A percentile compares a stretch with the other conserved stretches of the same genome.
Evolutionary conservation across 768 basidiomycete genomes (phyloP).

Genomic region (Rhizopogon vinicolor): DNA sequence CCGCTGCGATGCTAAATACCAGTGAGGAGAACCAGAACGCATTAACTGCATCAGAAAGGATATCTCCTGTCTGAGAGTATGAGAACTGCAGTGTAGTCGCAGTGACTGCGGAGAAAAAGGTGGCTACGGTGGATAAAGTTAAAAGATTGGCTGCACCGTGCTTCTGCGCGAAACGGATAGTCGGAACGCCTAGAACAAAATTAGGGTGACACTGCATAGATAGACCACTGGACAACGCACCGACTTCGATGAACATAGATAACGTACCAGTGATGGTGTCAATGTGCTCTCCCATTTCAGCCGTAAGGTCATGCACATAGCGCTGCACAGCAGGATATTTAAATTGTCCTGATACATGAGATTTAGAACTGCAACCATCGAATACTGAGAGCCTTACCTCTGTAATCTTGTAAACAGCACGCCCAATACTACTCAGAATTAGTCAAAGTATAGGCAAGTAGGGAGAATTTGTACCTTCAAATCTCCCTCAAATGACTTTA

Average conservation of each 20-base stretch:
- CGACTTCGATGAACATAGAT: constrained; percentile 74
- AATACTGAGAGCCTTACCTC: constrained; percentile 32
- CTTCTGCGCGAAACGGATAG: constrained; percentile 72
- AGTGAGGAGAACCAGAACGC: constrained; percentile 72
- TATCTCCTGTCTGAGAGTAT: constrained; percentile 29
- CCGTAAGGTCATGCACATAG: constrained; percentile 69
- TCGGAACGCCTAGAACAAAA: constrained; percentile 55
- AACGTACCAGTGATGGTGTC: constrained; percentile 64
- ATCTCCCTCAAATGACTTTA: constrained; percentile 64
- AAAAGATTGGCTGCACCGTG: constrained; percentile 66
- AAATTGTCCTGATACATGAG: constrained; percentile 51
- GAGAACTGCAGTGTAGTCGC: constrained; percentile 73
- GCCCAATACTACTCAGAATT: constrained; percentile 59
- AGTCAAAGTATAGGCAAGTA: background rate
- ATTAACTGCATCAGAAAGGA: constrained; percentile 53
- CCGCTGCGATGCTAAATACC: constrained; percentile 73
- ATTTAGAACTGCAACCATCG: background rate
- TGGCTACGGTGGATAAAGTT: constrained; percentile 73
- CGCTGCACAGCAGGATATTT: constrained; percentile 66
- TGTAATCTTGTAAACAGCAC: constrained; percentile 62
- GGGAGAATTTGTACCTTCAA: constrained; percentile 42
- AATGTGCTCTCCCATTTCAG: constrained; percentile 73
- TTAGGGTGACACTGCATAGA: background rate
- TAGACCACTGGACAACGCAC: constrained; percentile 29
- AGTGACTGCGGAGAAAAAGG: constrained; percentile 73